phyloP scores from a whole-genome alignment of 2,329 filamentous ascomycete species.

The Calonectria multiphialidica region DNA sequence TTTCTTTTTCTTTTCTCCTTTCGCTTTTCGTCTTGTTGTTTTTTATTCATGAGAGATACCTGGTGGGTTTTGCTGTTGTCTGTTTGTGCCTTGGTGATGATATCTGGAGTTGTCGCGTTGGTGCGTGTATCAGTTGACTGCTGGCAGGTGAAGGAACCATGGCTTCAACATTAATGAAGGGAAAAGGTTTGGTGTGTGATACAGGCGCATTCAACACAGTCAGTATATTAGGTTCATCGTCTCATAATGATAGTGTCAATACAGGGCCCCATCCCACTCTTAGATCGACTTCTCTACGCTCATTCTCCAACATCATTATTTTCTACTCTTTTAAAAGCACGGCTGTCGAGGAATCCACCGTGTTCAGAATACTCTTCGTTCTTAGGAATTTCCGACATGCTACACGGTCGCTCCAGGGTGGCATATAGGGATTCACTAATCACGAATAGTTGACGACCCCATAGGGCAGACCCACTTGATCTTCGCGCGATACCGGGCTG shows the following conservation, averaged over 20 bases:
- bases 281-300: background rate
- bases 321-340: background rate
- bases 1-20: background rate
- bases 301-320: background rate
- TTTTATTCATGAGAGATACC: slow-evolving; percentile 19
- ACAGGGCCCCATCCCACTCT: background rate
- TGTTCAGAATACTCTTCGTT: background rate
- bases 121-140: background rate
- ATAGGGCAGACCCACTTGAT: background rate
- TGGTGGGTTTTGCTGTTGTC: slow-evolving; percentile 18
- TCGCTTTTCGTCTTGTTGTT: background rate
- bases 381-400: background rate
- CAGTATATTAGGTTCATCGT: slow-evolving; percentile 12
- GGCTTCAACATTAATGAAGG: background rate
- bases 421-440: background rate
- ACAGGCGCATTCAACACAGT: slow-evolving; percentile 15
- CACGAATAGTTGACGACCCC: background rate
- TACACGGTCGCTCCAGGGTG: background rate
- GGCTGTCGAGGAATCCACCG: background rate
- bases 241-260: slow-evolving; percentile 11
- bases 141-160: background rate
- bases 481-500: background rate
- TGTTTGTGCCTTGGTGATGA: slow-evolving; percentile 19
- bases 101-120: slow-evolving; percentile 4
- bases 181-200: background rate